Percentiles rank a stretch among this genome's conserved stretches.
phyloP scores from a whole-genome alignment of 495 filamentous ascomycete species.

The Collariella sp. region DNA sequence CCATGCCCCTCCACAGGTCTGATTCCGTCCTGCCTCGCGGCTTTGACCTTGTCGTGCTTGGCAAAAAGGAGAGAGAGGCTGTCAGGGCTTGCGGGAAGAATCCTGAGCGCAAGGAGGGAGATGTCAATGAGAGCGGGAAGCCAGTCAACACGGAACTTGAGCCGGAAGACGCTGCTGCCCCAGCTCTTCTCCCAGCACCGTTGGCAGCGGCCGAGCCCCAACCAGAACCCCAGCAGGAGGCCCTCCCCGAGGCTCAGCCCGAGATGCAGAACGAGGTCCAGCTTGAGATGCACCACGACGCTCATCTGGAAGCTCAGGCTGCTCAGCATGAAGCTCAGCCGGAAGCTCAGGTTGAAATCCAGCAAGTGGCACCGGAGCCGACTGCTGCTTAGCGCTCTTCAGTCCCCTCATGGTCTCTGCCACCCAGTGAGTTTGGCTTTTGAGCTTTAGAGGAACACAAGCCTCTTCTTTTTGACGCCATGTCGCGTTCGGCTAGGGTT shows the following conservation, averaged over 20 bases:
- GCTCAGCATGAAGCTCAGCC: neutral
- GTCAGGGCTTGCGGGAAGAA: slow-evolving; percentile 36
- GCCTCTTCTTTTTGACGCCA: too few relatives aligned
- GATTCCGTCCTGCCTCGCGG: slow-evolving; percentile 35
- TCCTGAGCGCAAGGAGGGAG: slow-evolving; percentile 36
- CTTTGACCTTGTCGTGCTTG: slow-evolving; percentile 43
- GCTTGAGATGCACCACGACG: neutral
- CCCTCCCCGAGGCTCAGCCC: neutral
- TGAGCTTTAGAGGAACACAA: neutral
- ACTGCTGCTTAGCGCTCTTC: neutral
- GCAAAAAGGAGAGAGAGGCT: slow-evolving; percentile 39
- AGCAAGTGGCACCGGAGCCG: neutral
- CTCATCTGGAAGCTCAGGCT: neutral
- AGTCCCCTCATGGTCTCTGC: neutral
- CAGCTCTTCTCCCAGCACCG: neutral
- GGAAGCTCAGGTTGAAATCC: too few relatives aligned
- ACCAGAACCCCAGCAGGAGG: neutral
- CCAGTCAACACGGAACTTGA: slow-evolving; percentile 26
- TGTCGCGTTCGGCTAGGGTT: too few relatives aligned
- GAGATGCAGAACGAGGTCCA: neutral
- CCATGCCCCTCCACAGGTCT: slow-evolving; percentile 9
- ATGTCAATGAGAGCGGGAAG: slow-evolving; percentile 26
- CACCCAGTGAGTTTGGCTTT: neutral
- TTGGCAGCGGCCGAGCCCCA: neutral
- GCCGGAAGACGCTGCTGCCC: neutral